These are phyloP conservation scores for Termitomyces heimii DNA, from an alignment of 768 basidiomycete species.

Conservation along the genomic window DNA sequence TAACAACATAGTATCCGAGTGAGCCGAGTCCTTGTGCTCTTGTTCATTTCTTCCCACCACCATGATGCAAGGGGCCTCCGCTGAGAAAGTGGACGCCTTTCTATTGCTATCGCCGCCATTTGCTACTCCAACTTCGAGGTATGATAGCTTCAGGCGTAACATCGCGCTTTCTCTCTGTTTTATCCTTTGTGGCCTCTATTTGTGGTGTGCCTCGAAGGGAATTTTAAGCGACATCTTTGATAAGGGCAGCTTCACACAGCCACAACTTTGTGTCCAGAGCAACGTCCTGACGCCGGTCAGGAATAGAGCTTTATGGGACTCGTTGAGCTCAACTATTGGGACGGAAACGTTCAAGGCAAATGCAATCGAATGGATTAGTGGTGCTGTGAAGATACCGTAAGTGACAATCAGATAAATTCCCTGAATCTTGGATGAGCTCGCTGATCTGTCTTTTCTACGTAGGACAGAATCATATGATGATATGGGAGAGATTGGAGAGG, in stretches of 20 bases:
- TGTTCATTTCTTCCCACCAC: not conserved
- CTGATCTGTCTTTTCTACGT: not conserved
- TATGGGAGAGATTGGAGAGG: constrained; percentile 40
- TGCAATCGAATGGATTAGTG: constrained; percentile 41
- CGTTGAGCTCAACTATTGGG: constrained; percentile 23
- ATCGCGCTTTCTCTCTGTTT: not conserved
- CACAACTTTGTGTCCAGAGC: constrained; percentile 27
- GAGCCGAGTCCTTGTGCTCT: not conserved
- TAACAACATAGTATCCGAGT: not conserved
- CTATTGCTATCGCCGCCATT: constrained; percentile 1
- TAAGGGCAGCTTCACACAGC: not conserved
- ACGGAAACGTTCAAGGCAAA: constrained; percentile 30
- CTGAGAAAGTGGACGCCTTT: constrained; percentile 1
- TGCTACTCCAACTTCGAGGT: not conserved
- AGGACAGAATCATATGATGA: constrained; percentile 52
- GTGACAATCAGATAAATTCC: constrained; percentile 4
- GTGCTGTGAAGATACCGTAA: constrained; percentile 42
- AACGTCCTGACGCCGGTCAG: constrained; percentile 33
- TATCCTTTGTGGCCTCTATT: constrained; percentile 2
- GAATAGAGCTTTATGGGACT: constrained; percentile 31
- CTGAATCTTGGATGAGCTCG: not conserved
- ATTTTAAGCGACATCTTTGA: not conserved
- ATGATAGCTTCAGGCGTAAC: not conserved
- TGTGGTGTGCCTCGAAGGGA: not conserved
- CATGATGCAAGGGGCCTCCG: constrained; percentile 1